Evolutionary conservation across 2,329 filamentous ascomycete genomes (phyloP), one percentile per base, ranked within the genome.

Genomic region (Paramyrothecium roridum): DNA sequence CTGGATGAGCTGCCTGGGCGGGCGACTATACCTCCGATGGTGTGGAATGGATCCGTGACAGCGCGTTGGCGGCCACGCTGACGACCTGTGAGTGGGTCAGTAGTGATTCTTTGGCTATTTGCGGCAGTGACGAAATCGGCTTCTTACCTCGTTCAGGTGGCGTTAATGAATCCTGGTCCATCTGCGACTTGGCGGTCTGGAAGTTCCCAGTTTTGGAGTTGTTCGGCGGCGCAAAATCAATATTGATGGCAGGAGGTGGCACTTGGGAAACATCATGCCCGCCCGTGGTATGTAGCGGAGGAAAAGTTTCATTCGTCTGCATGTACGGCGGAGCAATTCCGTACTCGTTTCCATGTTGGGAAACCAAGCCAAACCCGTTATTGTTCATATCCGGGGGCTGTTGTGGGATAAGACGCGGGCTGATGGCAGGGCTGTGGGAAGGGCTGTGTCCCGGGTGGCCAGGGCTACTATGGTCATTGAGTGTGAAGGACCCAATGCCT

Each of bases 241-340:
- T 95, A 67, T 95, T 96, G 73, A 97, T 97, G 52, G 93, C 90
- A 0, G 93, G 93, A n/a, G 93, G 90, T 3, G 88, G 89, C 87
- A 96, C 95, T 62, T 89, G 86, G 7, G 85, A 83, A 68, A 90
- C 82, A 55, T 93, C 89, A 30, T 73, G 70, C 22, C 73, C 73
- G 23, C 70, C 72, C n/a, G 71, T 70, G 22, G 78, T 74, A 54
- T 78, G 75, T 19, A 85, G 70, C 30, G 75, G 70, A 7, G 82
- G 80, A 62, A 85, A 86, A 8, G 80, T 74, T 61, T 85, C 81
- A 3, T 66, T 67, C 26, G 59, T 72, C 57, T 67, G 73, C 57
- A 76, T 68, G 64, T 74, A 69, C 57, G 68, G 55, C 61, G 67
- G 56, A 61, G 61, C 56, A 26, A 58, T 63, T 10, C 68, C 68